phyloP scores from a whole-genome alignment of 75 land plant genomes.

The Sequoiadendron giganteum region DNA sequence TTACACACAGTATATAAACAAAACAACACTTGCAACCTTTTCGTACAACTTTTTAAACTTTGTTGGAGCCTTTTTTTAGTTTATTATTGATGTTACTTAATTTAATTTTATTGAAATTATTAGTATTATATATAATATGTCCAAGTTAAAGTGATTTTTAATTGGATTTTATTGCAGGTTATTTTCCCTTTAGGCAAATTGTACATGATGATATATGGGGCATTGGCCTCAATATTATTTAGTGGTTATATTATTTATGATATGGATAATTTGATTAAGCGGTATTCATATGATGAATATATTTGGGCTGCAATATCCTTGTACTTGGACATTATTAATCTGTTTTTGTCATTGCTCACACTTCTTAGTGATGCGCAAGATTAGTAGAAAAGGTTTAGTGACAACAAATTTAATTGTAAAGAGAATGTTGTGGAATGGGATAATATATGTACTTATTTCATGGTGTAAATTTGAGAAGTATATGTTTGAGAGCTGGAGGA shows the following conservation, averaged over 20 bases:
- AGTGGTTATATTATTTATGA: constrained; percentile 59
- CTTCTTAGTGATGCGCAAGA: not conserved
- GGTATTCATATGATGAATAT: constrained; percentile 41
- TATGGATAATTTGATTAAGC: constrained; percentile 67
- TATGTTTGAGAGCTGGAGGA: too few relatives aligned
- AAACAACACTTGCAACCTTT: too few relatives aligned
- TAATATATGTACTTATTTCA: too few relatives aligned
- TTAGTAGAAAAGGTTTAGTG: not conserved
- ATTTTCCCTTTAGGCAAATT: constrained; percentile 34
- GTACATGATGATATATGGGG: constrained; percentile 38
- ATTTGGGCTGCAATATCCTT: constrained; percentile 44
- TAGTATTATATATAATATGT: too few relatives aligned
- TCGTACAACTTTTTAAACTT: too few relatives aligned
- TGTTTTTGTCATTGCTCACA: constrained; percentile 29
- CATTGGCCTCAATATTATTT: constrained; percentile 47
- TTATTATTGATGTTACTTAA: too few relatives aligned
- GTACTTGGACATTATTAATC: constrained; percentile 39
- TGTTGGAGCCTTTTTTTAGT: too few relatives aligned
- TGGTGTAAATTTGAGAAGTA: too few relatives aligned
- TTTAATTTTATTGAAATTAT: too few relatives aligned
- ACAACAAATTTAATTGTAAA: too few relatives aligned
- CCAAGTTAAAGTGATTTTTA: not conserved
- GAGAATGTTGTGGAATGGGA: too few relatives aligned
- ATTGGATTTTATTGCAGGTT: constrained; percentile 11
- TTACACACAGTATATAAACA: too few relatives aligned